Percentiles rank a stretch among this genome's conserved stretches.
phyloP scores from a whole-genome alignment of 2,329 filamentous ascomycete genomes.

The Trichoderma koningiopsis region DNA sequence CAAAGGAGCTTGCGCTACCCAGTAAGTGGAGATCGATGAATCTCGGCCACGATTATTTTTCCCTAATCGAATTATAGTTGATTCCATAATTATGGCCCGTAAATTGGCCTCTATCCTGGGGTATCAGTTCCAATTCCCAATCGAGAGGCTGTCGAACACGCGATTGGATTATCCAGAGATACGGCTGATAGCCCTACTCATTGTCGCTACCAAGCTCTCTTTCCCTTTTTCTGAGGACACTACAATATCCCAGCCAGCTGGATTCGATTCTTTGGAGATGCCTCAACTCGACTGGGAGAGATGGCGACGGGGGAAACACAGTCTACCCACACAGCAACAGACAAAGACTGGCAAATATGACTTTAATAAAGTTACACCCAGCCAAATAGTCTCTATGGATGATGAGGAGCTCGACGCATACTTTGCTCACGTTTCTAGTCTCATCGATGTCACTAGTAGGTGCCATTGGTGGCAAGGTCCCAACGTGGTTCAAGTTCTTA shows the following conservation, averaged over 20 bases:
- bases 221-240: slow-evolving; percentile 67
- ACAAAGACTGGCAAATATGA: slow-evolving; percentile 31
- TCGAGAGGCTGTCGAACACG: slow-evolving; percentile 47
- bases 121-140: slow-evolving; percentile 57
- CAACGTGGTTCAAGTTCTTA: not conserved
- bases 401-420: slow-evolving; percentile 66
- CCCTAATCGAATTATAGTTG: slow-evolving; percentile 53
- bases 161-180: slow-evolving; percentile 71
- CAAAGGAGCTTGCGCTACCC: slow-evolving; percentile 74
- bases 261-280: slow-evolving; percentile 20
- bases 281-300: slow-evolving; percentile 65
- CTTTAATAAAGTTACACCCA: slow-evolving; percentile 59
- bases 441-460: slow-evolving; percentile 40
- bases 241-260: slow-evolving; percentile 43
- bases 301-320: slow-evolving; percentile 62
- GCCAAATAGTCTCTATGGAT: slow-evolving; percentile 64
- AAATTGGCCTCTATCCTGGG: slow-evolving; percentile 53
- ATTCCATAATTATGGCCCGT: slow-evolving; percentile 43
- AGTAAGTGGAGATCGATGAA: slow-evolving; percentile 47
- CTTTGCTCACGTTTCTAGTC: slow-evolving; percentile 48
- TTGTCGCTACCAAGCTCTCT: slow-evolving; percentile 76
- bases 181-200: slow-evolving; percentile 67
- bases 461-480: slow-evolving; percentile 1
- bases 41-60: not conserved
- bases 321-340: slow-evolving; percentile 27